Base-by-base conservation (phyloP, 1,284 basidiomycete genomes). In the Ceraceosorus bombacis region DNA sequence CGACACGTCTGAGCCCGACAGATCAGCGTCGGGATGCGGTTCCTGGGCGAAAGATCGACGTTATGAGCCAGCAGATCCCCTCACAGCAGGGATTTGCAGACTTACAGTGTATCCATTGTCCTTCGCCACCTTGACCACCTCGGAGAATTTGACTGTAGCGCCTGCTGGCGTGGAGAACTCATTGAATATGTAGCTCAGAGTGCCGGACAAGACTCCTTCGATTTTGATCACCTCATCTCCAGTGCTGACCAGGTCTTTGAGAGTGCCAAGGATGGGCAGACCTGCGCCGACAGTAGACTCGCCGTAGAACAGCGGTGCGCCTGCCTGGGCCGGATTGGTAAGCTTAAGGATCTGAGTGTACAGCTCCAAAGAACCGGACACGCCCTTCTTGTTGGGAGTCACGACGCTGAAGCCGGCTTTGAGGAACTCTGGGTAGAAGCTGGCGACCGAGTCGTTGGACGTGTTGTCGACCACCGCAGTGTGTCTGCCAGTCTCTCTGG, bases 171-270 rank as follows among this genome's bases (percentile, higher is more conserved):
- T 72, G 37, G 69, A 71, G 58, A 92, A 99, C 69, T 92, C 87
- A 81, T 98, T 98, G 83, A 99, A 99, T 80, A 99, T 97, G 81
- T 98, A 99, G 76, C 88, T 90, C 81, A 99, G 85, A 0, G 94
- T 99, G 4, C 94, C 94, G 6, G 88, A 91, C 78, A 94, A 87
- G 49, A 94, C 90, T 41, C 83, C 83, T 72, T 84, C 82, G 61
- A 84, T 81, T 74, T 81, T 82, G 55, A 78, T 76, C 55, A 84
- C 80, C 73, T 90, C 87, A 78, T 98, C 95, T 5, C 94, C 94
- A 4, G 93, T 96, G 46, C 83, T 83, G 9, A 98, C 84, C 57
- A 98, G 80, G 78, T 97, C 94, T 76, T 89, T 90, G 72, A 98
- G 80, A 4, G 94, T 93, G 55, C 85, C 86, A 54, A 98, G 85